Conservation (phyloP, 768 basidiomycete genomes). For the Leucogyrophana mollusca region DNA sequence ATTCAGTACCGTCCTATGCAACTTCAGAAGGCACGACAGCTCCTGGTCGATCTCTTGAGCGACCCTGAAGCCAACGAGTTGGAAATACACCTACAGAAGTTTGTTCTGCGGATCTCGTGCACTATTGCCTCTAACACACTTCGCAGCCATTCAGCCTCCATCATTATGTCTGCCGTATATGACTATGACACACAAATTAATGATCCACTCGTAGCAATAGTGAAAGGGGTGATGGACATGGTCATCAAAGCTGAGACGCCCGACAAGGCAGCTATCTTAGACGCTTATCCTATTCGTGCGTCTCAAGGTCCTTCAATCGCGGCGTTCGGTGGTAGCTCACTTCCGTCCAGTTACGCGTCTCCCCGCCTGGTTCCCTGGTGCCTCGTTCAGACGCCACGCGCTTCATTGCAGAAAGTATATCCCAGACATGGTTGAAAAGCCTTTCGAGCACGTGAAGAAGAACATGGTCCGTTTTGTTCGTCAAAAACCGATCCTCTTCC, state of each 20-base stretch:
- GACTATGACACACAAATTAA: slow-evolving; percentile 32
- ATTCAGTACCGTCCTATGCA: slow-evolving; percentile 14
- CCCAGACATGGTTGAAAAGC: slow-evolving; percentile 24
- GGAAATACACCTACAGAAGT: slow-evolving; percentile 27
- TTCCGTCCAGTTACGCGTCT: slow-evolving; percentile 37
- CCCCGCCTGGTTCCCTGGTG: slow-evolving; percentile 48
- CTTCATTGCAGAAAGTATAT: slow-evolving; percentile 31
- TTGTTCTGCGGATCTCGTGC: too few species aligned
- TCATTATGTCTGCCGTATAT: slow-evolving; percentile 37
- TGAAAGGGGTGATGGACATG: slow-evolving; percentile 28
- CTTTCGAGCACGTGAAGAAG: slow-evolving; percentile 40
- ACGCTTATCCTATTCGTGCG: slow-evolving; percentile 8
- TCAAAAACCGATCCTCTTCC: not conserved
- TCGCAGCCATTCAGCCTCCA: slow-evolving; percentile 32
- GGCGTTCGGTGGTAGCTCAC: too few species aligned
- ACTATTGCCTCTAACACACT: too few species aligned
- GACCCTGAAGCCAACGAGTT: slow-evolving; percentile 30
- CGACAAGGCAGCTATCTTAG: slow-evolving; percentile 4
- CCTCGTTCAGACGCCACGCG: slow-evolving; percentile 42
- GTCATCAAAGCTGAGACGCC: slow-evolving; percentile 5
- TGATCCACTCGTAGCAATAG: slow-evolving; percentile 35
- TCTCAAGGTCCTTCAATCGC: too few species aligned
- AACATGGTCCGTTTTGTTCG: slow-evolving; percentile 33
- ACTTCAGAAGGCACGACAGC: slow-evolving; percentile 29
- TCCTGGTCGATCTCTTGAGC: slow-evolving; percentile 31